A percentile compares a stretch with the other conserved stretches of the same genome.
Evolutionary conservation across 805 yeast species (phyloP).

Genomic region (Tetrapisispora arboricola): DNA sequence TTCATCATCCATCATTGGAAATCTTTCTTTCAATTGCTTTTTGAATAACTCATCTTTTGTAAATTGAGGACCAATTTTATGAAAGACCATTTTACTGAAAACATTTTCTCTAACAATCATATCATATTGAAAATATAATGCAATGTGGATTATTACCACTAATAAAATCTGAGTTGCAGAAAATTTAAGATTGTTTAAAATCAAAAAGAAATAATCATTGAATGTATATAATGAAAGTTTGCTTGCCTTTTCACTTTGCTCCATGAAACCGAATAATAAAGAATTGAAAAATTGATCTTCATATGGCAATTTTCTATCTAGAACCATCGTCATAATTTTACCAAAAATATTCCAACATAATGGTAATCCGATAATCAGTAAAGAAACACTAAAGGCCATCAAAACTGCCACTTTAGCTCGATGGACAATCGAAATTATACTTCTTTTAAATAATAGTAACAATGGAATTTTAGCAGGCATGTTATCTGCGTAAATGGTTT

Average conservation of each 20-base stretch:
- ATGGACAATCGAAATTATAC: constrained; percentile 17
- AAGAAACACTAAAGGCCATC: constrained; percentile 22
- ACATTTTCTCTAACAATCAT: constrained; percentile 67
- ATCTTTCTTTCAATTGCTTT: constrained; percentile 21
- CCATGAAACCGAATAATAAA: constrained; percentile 12
- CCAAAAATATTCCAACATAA: constrained; percentile 46
- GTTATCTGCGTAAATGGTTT: constrained; percentile 50
- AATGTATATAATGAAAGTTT: not conserved
- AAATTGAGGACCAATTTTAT: constrained; percentile 43
- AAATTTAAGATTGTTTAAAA: constrained; percentile 17
- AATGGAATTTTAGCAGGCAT: constrained; percentile 61
- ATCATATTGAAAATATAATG: constrained; percentile 51
- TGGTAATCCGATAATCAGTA: constrained; percentile 35
- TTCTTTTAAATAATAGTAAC: constrained; percentile 34
- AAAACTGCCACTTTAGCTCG: constrained; percentile 14
- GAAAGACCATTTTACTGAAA: constrained; percentile 45
- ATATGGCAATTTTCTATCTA: constrained; percentile 45
- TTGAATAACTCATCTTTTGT: constrained; percentile 21
- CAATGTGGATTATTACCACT: constrained; percentile 34
- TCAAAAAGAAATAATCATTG: constrained; percentile 7
- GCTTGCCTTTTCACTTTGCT: constrained; percentile 4
- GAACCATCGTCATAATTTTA: constrained; percentile 43
- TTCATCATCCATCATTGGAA: constrained; percentile 27
- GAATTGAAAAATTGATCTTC: constrained; percentile 16
- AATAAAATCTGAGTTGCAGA: constrained; percentile 31